Percentiles rank a stretch among this genome's conserved stretches.
phyloP scores from a whole-genome alignment of 371 early-diverging fungal species.

The Enterocytospora artemiae region DNA sequence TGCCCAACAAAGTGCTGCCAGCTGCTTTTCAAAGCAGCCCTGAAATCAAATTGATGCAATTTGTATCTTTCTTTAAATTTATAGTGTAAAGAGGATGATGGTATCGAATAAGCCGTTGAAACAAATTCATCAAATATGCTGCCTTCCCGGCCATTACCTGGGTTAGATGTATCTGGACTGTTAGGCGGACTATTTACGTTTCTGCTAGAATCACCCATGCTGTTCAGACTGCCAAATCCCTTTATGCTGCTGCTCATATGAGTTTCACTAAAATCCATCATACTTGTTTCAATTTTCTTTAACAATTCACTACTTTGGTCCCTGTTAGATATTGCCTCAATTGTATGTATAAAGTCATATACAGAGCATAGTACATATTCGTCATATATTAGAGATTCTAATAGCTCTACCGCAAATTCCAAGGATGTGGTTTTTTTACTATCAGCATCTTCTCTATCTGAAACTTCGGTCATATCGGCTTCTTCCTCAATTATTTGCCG shows the following conservation, averaged over 20 bases:
- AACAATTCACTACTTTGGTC: conserved; percentile 39
- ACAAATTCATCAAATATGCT: conserved; percentile 35
- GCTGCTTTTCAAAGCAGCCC: conserved; percentile 38
- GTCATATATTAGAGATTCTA: conserved; percentile 33
- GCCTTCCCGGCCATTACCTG: neutral
- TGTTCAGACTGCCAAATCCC: too few species aligned
- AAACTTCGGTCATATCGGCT: too few species aligned
- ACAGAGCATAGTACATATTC: conserved; percentile 49
- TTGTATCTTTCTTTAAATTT: conserved; percentile 9
- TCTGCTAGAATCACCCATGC: too few species aligned
- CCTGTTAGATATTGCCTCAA: conserved; percentile 52
- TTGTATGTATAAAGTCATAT: conserved; percentile 57
- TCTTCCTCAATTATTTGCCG: conserved; percentile 28
- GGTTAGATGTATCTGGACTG: too few species aligned
- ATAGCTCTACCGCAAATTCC: conserved; percentile 43
- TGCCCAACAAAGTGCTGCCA: conserved; percentile 51
- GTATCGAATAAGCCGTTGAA: conserved; percentile 7
- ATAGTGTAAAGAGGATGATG: conserved; percentile 2
- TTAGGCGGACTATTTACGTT: too few species aligned
- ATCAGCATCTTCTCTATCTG: too few species aligned
- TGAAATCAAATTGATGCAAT: conserved; percentile 9
- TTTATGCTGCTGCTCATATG: conserved; percentile 13
- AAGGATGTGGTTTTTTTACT: conserved; percentile 6
- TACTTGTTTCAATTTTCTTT: conserved; percentile 33
- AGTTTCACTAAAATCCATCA: conserved; percentile 39